Evolutionary conservation across 2,329 filamentous ascomycete species (phyloP).

Genomic region (Chaetoscypha palmicola): DNA sequence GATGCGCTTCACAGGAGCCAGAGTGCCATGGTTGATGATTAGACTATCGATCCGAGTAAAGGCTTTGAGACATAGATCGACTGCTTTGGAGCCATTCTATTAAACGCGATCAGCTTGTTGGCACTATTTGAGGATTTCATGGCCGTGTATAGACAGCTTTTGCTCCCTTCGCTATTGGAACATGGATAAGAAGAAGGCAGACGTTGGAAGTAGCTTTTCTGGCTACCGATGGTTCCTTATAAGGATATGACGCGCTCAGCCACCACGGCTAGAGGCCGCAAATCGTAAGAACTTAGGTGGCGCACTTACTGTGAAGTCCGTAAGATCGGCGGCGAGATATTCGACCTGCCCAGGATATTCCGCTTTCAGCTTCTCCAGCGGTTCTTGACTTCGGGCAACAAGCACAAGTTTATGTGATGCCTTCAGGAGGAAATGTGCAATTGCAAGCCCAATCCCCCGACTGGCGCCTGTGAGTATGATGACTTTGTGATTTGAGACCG

Average conservation of each 20-base stretch:
- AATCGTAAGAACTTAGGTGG: background rate
- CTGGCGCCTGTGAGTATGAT: slow-evolving; percentile 64
- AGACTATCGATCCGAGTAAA: slow-evolving; percentile 75
- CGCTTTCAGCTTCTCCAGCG: slow-evolving; percentile 45
- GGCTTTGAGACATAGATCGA: slow-evolving; percentile 55
- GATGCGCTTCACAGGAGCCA: slow-evolving; percentile 69
- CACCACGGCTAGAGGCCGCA: background rate
- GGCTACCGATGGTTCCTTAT: too few relatives aligned
- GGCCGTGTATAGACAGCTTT: too few relatives aligned
- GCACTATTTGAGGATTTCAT: too few relatives aligned
- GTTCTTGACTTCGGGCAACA: slow-evolving; percentile 46
- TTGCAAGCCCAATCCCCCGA: slow-evolving; percentile 53
- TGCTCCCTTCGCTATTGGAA: too few relatives aligned
- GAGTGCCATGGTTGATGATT: slow-evolving; percentile 78
- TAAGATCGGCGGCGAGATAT: slow-evolving; percentile 49
- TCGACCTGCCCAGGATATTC: slow-evolving; percentile 47
- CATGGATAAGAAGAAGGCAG: too few relatives aligned
- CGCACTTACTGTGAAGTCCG: slow-evolving; percentile 41
- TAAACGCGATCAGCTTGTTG: background rate
- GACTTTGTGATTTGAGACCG: slow-evolving; percentile 47
- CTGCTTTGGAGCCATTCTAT: slow-evolving; percentile 52
- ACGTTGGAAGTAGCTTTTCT: too few relatives aligned
- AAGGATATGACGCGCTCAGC: too few relatives aligned
- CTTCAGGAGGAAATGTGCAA: slow-evolving; percentile 45
- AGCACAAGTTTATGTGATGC: slow-evolving; percentile 52